phyloP scores from a whole-genome alignment of 2,329 filamentous ascomycete species.

The Phyllosticta capitalensis region DNA sequence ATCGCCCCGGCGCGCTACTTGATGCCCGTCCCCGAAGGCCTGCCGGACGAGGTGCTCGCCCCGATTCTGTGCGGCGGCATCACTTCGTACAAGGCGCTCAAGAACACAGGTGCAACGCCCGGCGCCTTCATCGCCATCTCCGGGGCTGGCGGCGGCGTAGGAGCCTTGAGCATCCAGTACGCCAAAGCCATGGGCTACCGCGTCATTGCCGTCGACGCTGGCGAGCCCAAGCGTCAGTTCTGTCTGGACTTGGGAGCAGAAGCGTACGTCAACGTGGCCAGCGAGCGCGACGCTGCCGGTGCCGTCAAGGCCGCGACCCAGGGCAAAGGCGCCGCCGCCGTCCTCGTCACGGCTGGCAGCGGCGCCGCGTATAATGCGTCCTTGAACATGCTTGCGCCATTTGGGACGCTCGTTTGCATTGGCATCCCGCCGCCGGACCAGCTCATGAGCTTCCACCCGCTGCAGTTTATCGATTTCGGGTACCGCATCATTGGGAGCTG shows the following conservation, averaged over 20 bases:
- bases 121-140: conserved; percentile 49
- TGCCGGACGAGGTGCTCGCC: conserved; percentile 30
- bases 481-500: conserved; percentile 34
- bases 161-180: conserved; percentile 46
- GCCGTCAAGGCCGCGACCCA: conserved; percentile 27
- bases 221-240: conserved; percentile 35
- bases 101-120: conserved; percentile 40
- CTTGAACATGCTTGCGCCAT: conserved; percentile 19
- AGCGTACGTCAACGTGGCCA: conserved; percentile 41
- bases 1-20: conserved; percentile 47
- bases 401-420: conserved; percentile 22
- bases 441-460: conserved; percentile 7
- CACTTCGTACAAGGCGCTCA: conserved; percentile 49
- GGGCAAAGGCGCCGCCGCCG: conserved; percentile 12
- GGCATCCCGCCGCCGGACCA: conserved; percentile 17
- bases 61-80: conserved; percentile 38
- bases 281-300: conserved; percentile 22
- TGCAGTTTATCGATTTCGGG: conserved; percentile 5
- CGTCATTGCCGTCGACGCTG: conserved; percentile 45
- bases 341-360: conserved; percentile 6
- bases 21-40: conserved; percentile 24
- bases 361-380: conserved; percentile 27
- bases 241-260: conserved; percentile 44
- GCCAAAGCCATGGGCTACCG: conserved; percentile 39
- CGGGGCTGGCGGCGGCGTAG: conserved; percentile 46